phyloP scores from a whole-genome alignment of 2,329 filamentous ascomycete genomes.

The Parascedosporium putredinis region DNA sequence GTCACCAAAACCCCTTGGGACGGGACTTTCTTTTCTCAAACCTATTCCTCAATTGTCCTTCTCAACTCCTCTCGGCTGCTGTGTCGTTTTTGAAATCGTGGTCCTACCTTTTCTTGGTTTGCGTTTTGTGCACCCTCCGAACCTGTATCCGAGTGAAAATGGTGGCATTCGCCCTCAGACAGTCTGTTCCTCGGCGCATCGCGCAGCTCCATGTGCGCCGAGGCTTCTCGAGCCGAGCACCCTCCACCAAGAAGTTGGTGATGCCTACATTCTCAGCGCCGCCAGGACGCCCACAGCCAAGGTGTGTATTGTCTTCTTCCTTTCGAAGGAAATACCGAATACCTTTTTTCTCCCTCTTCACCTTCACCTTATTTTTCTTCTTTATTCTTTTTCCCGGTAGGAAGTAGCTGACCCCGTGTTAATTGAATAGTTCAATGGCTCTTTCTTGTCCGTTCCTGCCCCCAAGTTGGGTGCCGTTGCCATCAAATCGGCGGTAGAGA shows the following conservation, averaged over 20 bases:
- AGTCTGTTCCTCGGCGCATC: constrained; percentile 23
- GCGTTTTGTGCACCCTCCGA: not conserved
- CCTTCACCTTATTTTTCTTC: too few species aligned
- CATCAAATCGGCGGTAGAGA: constrained; percentile 82
- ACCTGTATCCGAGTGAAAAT: not conserved
- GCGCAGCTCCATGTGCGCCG: constrained; percentile 1
- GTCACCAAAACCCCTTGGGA: too few species aligned
- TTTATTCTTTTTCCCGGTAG: not conserved
- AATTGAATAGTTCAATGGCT: constrained; percentile 72
- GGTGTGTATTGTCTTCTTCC: constrained; percentile 32
- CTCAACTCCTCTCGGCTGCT: not conserved
- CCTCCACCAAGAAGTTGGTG: constrained; percentile 60
- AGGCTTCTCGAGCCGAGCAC: constrained; percentile 33
- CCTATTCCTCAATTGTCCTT: too few species aligned
- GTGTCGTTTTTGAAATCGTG: not conserved
- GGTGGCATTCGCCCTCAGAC: constrained; percentile 19
- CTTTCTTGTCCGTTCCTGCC: constrained; percentile 71
- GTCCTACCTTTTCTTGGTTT: not conserved
- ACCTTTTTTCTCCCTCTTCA: too few species aligned
- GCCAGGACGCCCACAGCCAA: constrained; percentile 83
- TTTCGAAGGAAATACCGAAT: too few species aligned
- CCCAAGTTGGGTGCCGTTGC: constrained; percentile 83
- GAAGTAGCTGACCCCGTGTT: not conserved
- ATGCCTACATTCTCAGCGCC: constrained; percentile 89
- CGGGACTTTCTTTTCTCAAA: too few species aligned